Evolutionary conservation across 1,284 basidiomycete species (phyloP).

Genomic region (Apiotrichum porosum): DNA sequence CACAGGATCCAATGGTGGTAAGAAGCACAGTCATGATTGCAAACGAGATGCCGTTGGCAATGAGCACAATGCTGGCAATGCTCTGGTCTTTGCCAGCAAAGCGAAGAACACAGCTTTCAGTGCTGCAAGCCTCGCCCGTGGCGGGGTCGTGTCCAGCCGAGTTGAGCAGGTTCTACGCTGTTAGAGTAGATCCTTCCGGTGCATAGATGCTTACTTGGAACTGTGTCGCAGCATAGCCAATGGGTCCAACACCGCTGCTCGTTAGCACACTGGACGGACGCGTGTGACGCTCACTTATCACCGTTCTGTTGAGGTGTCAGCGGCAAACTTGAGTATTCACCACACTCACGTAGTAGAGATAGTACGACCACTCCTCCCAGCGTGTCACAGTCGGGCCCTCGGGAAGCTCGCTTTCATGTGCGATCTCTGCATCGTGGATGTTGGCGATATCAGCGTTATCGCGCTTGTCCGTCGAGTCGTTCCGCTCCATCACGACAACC

Average conservation of each 20-base stretch:
- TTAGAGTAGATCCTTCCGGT: no score
- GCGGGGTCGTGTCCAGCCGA: slow-evolving; percentile 63
- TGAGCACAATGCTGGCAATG: slow-evolving; percentile 64
- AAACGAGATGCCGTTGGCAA: slow-evolving; percentile 56
- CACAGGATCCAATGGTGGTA: slow-evolving; percentile 72
- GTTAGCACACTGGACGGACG: neutral
- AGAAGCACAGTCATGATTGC: slow-evolving; percentile 57
- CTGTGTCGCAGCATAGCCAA: slow-evolving; percentile 60
- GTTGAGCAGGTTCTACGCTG: slow-evolving; percentile 52
- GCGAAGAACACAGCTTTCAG: slow-evolving; percentile 57
- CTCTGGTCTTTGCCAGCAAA: slow-evolving; percentile 59
- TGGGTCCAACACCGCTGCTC: slow-evolving; percentile 19
- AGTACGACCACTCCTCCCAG: slow-evolving; percentile 21
- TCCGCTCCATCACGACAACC: no score
- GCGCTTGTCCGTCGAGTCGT: no score
- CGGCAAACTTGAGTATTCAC: no score
- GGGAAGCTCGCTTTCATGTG: neutral
- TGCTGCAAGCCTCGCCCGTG: slow-evolving; percentile 12
- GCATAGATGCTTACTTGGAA: slow-evolving; percentile 62
- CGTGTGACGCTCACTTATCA: slow-evolving; percentile 3
- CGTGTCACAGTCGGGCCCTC: slow-evolving; percentile 10
- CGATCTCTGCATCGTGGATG: no score
- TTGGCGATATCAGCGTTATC: no score
- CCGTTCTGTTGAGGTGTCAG: slow-evolving; percentile 9
- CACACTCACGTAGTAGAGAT: slow-evolving; percentile 13